phyloP scores from a whole-genome alignment of 2,329 filamentous ascomycete species.

The Alternaria hordeiaustralica region DNA sequence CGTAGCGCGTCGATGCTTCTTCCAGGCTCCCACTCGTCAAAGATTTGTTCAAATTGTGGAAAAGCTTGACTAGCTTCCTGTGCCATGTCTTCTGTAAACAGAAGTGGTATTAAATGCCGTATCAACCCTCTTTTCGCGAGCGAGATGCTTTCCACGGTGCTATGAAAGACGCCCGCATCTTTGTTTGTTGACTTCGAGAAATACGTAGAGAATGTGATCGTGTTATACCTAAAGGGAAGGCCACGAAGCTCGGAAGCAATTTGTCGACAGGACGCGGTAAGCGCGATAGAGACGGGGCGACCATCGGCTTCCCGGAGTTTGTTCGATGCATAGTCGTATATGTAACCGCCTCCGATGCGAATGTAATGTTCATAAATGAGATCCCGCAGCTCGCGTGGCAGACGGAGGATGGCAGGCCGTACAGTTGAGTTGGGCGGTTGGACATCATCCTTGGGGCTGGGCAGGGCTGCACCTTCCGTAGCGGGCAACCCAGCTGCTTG shows the following conservation, averaged over 20 bases:
- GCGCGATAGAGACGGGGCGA: neutral
- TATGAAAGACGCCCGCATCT: neutral
- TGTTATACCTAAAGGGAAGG: neutral
- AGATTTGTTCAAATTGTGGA: too few species aligned
- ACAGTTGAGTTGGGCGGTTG: too few species aligned
- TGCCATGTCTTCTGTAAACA: neutral
- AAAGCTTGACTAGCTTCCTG: neutral
- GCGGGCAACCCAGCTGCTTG: too few species aligned
- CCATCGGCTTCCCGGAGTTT: neutral
- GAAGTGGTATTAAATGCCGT: neutral
- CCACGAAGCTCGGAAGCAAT: neutral
- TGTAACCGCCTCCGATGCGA: slow-evolving; percentile 10
- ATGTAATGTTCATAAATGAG: slow-evolving; percentile 15
- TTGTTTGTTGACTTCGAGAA: neutral
- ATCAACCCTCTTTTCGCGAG: neutral
- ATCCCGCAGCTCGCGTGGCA: slow-evolving; percentile 18
- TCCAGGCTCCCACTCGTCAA: too few species aligned
- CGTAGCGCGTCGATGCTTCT: too few species aligned
- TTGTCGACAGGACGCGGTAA: neutral
- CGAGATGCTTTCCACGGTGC: too few species aligned
- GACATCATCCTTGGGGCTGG: too few species aligned
- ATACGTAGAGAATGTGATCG: neutral
- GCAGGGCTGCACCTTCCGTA: too few species aligned
- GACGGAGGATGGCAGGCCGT: neutral
- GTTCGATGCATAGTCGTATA: neutral